Evolutionary conservation across 108 stramenopile species (phyloP).

Genomic region (Nitzschia putrida): DNA sequence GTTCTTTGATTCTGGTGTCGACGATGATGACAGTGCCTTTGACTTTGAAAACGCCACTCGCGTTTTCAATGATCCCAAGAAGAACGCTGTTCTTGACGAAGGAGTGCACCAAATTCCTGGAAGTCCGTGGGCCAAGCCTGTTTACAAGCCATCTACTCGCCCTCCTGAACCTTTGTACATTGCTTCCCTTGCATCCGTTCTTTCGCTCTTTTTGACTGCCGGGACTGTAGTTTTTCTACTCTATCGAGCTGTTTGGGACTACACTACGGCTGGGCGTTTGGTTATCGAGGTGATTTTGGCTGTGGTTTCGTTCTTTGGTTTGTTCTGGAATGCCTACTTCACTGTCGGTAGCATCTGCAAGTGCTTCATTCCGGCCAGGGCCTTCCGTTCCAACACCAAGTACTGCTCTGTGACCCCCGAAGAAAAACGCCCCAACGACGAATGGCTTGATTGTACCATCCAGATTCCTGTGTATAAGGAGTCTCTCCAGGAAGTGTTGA

Average conservation of each 20-base stretch:
- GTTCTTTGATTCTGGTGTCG: slow-evolving; percentile 22
- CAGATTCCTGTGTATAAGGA: slow-evolving; percentile 63
- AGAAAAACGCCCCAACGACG: slow-evolving; percentile 34
- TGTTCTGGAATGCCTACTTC: slow-evolving; percentile 63
- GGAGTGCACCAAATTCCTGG: slow-evolving; percentile 51
- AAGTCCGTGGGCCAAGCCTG: slow-evolving; percentile 52
- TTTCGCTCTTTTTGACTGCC: slow-evolving; percentile 37
- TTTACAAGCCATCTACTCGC: slow-evolving; percentile 36
- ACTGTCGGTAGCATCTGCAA: slow-evolving; percentile 44
- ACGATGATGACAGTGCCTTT: slow-evolving; percentile 2
- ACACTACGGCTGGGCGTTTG: slow-evolving; percentile 30
- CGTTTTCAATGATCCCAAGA: slow-evolving; percentile 34
- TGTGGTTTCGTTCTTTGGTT: slow-evolving; percentile 47
- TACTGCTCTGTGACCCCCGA: slow-evolving; percentile 55
- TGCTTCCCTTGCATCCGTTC: slow-evolving; percentile 37
- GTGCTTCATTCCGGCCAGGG: slow-evolving; percentile 54
- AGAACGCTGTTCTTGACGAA: slow-evolving; percentile 32
- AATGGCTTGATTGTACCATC: slow-evolving; percentile 49
- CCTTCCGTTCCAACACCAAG: slow-evolving; percentile 53
- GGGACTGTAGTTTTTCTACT: slow-evolving; percentile 27
- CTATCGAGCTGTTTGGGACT: slow-evolving; percentile 41
- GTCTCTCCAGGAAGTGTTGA: slow-evolving; percentile 46
- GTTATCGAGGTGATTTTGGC: slow-evolving; percentile 49
- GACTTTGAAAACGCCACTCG: slow-evolving; percentile 21
- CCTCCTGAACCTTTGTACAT: slow-evolving; percentile 50